phyloP scores from a whole-genome alignment of 768 basidiomycete genomes.

The Hemileccinum impolitum region DNA sequence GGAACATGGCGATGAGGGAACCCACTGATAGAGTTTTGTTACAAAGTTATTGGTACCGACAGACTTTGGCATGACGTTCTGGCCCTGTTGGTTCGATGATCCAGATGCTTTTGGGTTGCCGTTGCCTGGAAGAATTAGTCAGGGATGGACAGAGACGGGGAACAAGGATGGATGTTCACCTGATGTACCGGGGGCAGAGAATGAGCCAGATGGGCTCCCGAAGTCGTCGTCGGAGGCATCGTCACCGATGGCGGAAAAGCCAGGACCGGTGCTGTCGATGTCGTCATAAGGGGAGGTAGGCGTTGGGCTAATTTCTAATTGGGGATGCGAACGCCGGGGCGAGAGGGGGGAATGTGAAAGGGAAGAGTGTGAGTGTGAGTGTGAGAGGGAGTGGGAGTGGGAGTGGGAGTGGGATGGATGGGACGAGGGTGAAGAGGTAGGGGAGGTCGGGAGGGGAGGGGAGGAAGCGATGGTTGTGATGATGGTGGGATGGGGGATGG shows the following conservation, averaged over 20 bases:
- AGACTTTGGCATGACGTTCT: constrained; percentile 64
- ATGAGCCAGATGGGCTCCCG: constrained; percentile 16
- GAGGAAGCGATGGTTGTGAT: constrained; percentile 33
- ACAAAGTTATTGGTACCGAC: constrained; percentile 78
- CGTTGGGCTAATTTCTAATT: constrained; percentile 30
- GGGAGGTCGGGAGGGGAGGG: constrained; percentile 23
- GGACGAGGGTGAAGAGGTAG: constrained; percentile 23
- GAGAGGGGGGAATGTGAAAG: constrained; percentile 24
- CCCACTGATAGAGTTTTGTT: constrained; percentile 82
- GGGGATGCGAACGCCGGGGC: constrained; percentile 15
- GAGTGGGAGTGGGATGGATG: constrained; percentile 23
- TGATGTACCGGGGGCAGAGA: constrained; percentile 5
- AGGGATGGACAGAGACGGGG: neutral
- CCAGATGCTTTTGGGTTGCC: constrained; percentile 15
- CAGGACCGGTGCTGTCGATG: constrained; percentile 44
- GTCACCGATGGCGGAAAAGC: constrained; percentile 18
- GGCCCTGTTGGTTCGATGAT: constrained; percentile 29
- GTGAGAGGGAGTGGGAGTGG: constrained; percentile 16
- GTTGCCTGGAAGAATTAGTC: constrained; percentile 6
- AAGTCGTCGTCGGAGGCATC: constrained; percentile 27
- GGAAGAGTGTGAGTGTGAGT: constrained; percentile 21
- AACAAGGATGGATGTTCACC: constrained; percentile 2
- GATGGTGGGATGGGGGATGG: constrained; percentile 25
- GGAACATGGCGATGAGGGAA: constrained; percentile 8
- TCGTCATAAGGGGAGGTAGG: constrained; percentile 51